These are phyloP conservation scores for Cicer chorassanicum DNA, from an alignment of 306 rosid species.

Conservation along the genomic window DNA sequence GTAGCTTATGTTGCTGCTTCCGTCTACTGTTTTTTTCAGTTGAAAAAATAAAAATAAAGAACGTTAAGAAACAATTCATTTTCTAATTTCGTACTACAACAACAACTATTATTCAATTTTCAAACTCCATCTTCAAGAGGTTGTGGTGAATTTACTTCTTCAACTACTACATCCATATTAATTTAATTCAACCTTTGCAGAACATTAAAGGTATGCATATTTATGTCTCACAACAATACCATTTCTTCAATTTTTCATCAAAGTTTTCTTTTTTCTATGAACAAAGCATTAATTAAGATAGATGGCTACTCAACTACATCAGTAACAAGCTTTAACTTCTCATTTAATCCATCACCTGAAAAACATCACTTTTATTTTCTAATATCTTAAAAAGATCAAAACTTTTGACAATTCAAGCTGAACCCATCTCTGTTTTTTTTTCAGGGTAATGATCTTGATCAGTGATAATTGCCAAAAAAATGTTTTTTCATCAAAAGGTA, in stretches of 20 bases:
- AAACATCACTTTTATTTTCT: constrained; percentile 1
- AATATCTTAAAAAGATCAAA: constrained; percentile 13
- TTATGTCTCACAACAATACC: constrained; percentile 34
- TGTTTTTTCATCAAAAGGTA: constrained; percentile 47
- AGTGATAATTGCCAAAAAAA: constrained; percentile 43
- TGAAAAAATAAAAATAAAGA: not conserved
- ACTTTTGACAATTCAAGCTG: constrained; percentile 2
- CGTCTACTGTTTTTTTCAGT: not conserved
- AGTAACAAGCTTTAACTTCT: constrained; percentile 51
- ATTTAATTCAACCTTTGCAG: constrained; percentile 43
- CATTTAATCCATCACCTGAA: constrained; percentile 47
- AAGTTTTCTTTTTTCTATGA: constrained; percentile 34
- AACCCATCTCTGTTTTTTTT: constrained; percentile 12
- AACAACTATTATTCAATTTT: not conserved
- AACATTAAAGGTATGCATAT: constrained; percentile 50
- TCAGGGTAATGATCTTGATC: constrained; percentile 37
- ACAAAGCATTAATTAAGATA: constrained; percentile 64
- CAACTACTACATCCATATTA: constrained; percentile 42
- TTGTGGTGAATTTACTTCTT: constrained; percentile 34
- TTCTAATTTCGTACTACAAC: not conserved
- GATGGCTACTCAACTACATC: constrained; percentile 74
- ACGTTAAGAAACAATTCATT: constrained; percentile 18
- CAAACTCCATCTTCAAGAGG: constrained; percentile 3
- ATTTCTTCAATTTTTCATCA: not conserved
- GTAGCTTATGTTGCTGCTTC: constrained; percentile 15